phyloP scores from a whole-genome alignment of 192 early-diverging fungal genomes.

The Coemansia guatemalensis region DNA sequence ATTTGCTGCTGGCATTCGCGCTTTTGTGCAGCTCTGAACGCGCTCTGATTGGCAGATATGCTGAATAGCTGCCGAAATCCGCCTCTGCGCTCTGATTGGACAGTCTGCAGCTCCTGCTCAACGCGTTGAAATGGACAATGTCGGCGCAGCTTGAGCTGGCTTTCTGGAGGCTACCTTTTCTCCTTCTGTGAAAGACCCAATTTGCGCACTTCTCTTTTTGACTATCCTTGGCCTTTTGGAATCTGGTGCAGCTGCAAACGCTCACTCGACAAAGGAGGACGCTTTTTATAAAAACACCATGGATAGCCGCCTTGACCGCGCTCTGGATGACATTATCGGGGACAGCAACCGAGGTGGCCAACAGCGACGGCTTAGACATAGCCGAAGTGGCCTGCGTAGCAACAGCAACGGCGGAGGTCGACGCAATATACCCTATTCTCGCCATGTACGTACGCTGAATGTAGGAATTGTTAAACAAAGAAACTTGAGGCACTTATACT shows the following conservation, averaged over 20 bases:
- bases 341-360: constrained; percentile 2
- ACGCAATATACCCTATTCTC: not conserved
- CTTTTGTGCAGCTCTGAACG: not conserved
- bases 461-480: not conserved
- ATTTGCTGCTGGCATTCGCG: not conserved
- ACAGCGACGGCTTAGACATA: not conserved
- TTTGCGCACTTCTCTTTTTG: not conserved
- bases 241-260: not conserved
- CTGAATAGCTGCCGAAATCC: not conserved
- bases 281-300: constrained; percentile 6
- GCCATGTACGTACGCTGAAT: not conserved
- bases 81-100: not conserved
- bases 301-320: constrained; percentile 30
- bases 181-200: not conserved
- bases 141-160: not conserved
- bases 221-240: not conserved
- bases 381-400: constrained; percentile 4
- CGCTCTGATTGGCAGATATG: not conserved
- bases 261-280: not conserved
- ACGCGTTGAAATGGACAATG: not conserved
- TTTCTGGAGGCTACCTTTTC: not conserved
- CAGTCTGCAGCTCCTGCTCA: not conserved
- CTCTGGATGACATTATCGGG: constrained; percentile 48
- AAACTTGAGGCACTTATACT: not conserved
- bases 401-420: not conserved